Percentiles rank a stretch among this genome's conserved stretches.
Evolutionary conservation across 345 rosid species (phyloP).

Genomic region (Rhodomyrtus tomentosa): DNA sequence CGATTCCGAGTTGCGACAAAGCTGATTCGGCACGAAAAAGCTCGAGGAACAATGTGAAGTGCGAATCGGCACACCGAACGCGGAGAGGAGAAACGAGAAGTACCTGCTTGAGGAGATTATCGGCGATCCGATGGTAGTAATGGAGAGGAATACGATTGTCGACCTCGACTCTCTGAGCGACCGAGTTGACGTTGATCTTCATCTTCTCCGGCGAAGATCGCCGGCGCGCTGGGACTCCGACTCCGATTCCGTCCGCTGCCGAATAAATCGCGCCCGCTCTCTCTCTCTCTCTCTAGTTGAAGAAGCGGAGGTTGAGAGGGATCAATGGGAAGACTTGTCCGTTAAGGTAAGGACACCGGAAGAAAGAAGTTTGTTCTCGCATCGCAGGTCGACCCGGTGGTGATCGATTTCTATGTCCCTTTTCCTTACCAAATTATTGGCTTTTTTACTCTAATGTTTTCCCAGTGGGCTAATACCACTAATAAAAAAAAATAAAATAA

Average conservation of each 20-base stretch:
- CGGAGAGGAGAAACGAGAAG: neutral
- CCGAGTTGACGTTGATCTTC: constrained; percentile 54
- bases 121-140: constrained; percentile 77
- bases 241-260: neutral
- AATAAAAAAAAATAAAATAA: too few species aligned
- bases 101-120: constrained; percentile 89
- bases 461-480: too few species aligned
- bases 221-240: neutral
- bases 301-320: neutral
- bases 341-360: neutral
- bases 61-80: neutral
- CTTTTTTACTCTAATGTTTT: too few species aligned
- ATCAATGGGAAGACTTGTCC: neutral
- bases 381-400: neutral
- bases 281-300: neutral
- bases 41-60: neutral
- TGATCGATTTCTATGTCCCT: neutral
- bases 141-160: constrained; percentile 79
- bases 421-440: too few species aligned
- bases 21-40: neutral
- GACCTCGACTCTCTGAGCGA: constrained; percentile 60
- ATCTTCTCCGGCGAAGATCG: constrained; percentile 10
- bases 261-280: neutral
- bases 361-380: neutral
- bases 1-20: neutral